Percentiles rank a stretch among this genome's conserved stretches.
These are phyloP conservation scores for Truncatella angustata DNA, from an alignment of 2,329 filamentous ascomycete genomes.

Conservation along the genomic window DNA sequence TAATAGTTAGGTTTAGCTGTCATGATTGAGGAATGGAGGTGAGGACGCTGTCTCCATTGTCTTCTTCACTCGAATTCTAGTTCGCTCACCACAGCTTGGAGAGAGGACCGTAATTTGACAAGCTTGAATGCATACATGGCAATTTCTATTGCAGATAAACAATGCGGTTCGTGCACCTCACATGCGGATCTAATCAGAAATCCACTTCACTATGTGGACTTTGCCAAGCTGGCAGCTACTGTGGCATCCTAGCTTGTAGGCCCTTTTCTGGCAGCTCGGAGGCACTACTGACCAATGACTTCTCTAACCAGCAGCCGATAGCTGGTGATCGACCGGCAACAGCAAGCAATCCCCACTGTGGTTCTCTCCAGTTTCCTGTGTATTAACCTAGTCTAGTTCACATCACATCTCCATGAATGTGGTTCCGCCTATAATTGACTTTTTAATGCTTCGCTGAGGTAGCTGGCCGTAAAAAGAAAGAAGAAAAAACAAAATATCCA, in stretches of 20 bases:
- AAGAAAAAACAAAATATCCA: neutral
- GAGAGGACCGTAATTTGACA: too few relatives aligned
- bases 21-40: neutral
- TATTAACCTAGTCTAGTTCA: neutral
- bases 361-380: too few relatives aligned
- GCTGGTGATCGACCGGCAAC: conserved; percentile 3
- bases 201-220: neutral
- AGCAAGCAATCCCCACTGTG: neutral
- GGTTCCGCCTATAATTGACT: neutral
- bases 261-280: neutral
- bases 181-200: neutral
- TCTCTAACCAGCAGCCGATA: neutral
- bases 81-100: neutral
- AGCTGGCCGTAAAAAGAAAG: neutral
- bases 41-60: neutral
- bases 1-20: neutral
- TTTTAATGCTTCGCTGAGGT: neutral
- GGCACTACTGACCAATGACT: neutral
- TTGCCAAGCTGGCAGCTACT: neutral
- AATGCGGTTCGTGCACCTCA: neutral
- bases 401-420: neutral
- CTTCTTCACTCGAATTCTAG: neutral
- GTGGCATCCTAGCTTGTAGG: neutral
- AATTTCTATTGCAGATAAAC: neutral
- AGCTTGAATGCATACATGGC: too few relatives aligned